Evolutionary conservation across 2,329 filamentous ascomycete genomes (phyloP).

Genomic region (Phoma herbarum): DNA sequence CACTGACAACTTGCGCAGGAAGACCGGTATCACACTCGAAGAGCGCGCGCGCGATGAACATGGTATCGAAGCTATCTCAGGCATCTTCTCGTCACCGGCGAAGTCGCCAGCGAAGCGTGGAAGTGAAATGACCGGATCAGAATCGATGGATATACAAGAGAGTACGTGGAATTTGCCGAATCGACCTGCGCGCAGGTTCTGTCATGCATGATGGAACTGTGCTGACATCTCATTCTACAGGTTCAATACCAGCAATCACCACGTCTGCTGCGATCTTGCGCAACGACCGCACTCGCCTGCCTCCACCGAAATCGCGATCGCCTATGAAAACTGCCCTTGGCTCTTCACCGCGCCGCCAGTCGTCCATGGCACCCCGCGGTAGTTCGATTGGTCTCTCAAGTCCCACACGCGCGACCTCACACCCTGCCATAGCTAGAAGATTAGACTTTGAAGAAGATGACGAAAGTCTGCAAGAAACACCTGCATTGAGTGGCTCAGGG

Average conservation of each 20-base stretch:
- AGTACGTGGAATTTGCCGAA: slow-evolving; percentile 57
- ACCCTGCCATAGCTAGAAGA: slow-evolving; percentile 60
- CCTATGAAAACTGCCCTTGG: slow-evolving; percentile 69
- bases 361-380: slow-evolving; percentile 63
- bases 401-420: slow-evolving; percentile 42
- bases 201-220: neutral
- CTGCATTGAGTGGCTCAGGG: slow-evolving; percentile 46
- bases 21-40: slow-evolving; percentile 84
- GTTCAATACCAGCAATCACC: slow-evolving; percentile 60
- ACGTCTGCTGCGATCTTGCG: slow-evolving; percentile 58
- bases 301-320: slow-evolving; percentile 63
- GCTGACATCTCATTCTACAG: slow-evolving; percentile 41
- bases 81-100: slow-evolving; percentile 87
- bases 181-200: slow-evolving; percentile 6
- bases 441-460: slow-evolving; percentile 62
- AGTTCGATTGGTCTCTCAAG: slow-evolving; percentile 53
- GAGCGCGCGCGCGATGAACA: slow-evolving; percentile 88
- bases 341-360: slow-evolving; percentile 69
- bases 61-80: slow-evolving; percentile 87
- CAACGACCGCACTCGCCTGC: slow-evolving; percentile 54
- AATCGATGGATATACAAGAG: slow-evolving; percentile 70
- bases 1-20: slow-evolving; percentile 63
- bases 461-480: slow-evolving; percentile 43
- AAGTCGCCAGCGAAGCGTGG: slow-evolving; percentile 61
- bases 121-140: slow-evolving; percentile 60